Base-by-base conservation (phyloP, 208 protist genomes). In the Crithidia bombi region DNA sequence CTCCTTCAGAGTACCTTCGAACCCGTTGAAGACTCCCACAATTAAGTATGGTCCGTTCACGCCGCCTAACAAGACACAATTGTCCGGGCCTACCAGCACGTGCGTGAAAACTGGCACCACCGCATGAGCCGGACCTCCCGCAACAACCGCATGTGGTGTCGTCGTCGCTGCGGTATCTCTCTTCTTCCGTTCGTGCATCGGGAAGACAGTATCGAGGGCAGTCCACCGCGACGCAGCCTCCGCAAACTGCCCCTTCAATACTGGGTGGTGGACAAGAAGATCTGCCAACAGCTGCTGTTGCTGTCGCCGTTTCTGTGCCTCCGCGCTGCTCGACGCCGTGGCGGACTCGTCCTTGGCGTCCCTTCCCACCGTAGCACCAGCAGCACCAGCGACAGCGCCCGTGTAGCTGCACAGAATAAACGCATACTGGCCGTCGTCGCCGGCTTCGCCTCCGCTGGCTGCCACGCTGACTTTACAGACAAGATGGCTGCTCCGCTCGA, bases 401-500 rank as follows among this genome's bases (percentile, higher is more conserved):
- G 55, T 65, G 55, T 68, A 47, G 52, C 52, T 75, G 61, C 69
- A 75, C 30, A 75, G 41, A n/a, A 75, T 28, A 36, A 75, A 75
- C 0, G 41, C 52, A 2, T 30, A 39, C 33, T 50, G 30, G n/a
- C 30, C 15, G 3, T n/a, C 23, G 23, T 14, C 19, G n/a, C 12
- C 21, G 25, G 38, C 25, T 7, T 65, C 39, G 43, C 17, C 57
- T 0, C 15, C 33, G 14, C 5, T 58, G 5, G 52, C 19, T 17
- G 9, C 33, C 23, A 51, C 38, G 57, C 41, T 51, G 4, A 51
- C 57, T 21, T 64, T 64, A 11, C 43, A 26, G 26, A 64, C 43
- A 11, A 49, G 41, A 26, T 64, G 57, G 41, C 57, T 51, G 57
- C 43, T 51, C 3, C 36, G 3, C 21, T 65, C 70, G 11, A 58